These are phyloP conservation scores for Scleromitrula shiraiana DNA, from an alignment of 2,329 filamentous ascomycete species.

Conservation along the genomic window DNA sequence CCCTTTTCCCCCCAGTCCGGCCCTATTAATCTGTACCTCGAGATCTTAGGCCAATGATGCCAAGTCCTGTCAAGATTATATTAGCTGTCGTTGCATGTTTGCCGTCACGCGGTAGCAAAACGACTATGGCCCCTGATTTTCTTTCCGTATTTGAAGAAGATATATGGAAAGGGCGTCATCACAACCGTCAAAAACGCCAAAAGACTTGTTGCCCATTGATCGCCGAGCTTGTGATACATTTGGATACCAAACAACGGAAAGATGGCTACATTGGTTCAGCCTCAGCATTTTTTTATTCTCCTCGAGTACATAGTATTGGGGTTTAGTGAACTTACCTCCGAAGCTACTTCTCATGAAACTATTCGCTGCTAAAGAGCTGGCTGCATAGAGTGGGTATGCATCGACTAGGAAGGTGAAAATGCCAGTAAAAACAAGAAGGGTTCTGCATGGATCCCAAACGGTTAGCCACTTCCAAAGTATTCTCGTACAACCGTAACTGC, in stretches of 20 bases:
- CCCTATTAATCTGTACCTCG: neutral
- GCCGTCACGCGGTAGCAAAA: constrained; percentile 35
- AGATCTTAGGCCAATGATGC: neutral
- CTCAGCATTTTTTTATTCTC: constrained; percentile 10
- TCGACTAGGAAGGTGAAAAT: constrained; percentile 80
- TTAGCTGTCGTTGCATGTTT: neutral
- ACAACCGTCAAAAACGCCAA: constrained; percentile 52
- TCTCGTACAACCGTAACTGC: constrained; percentile 18
- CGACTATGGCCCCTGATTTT: constrained; percentile 45
- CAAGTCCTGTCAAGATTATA: constrained; percentile 4
- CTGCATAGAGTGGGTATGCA: constrained; percentile 68
- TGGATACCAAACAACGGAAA: constrained; percentile 70
- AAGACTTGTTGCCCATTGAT: constrained; percentile 60
- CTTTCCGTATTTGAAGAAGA: constrained; percentile 56
- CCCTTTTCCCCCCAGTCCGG: neutral
- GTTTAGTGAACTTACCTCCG: constrained; percentile 36
- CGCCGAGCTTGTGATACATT: constrained; percentile 62
- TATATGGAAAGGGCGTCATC: constrained; percentile 57
- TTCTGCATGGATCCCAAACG: constrained; percentile 38
- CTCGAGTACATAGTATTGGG: neutral
- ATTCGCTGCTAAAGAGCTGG: constrained; percentile 75
- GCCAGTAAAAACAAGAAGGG: constrained; percentile 70
- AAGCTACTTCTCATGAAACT: constrained; percentile 71
- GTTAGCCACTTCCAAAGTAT: constrained; percentile 21
- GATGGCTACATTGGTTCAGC: constrained; percentile 42